A percentile compares a stretch with the other conserved stretches of the same genome.
These are phyloP conservation scores for Heteromeles arbutifolia DNA, from an alignment of 306 rosid species.

Conservation along the genomic window DNA sequence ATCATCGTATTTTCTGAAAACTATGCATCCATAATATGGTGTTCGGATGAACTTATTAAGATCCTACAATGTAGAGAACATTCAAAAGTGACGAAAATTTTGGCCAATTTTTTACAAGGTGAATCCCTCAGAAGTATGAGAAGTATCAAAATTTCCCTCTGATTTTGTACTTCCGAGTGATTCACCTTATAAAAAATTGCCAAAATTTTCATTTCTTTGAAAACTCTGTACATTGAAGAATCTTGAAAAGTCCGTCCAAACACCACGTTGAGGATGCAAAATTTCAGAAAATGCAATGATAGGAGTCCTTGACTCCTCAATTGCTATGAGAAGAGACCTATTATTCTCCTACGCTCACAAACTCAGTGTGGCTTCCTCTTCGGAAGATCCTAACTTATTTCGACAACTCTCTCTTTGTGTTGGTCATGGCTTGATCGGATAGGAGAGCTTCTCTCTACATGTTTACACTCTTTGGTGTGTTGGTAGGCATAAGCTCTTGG, in stretches of 20 bases:
- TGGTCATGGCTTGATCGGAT: no score
- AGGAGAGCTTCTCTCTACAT: no score
- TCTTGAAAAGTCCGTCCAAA: background rate
- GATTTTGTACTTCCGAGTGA: background rate
- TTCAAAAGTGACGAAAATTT: background rate
- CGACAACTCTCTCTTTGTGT: no score
- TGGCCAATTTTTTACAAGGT: background rate
- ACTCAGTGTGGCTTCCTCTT: no score
- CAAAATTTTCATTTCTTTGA: background rate
- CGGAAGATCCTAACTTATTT: no score
- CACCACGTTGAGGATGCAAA: background rate
- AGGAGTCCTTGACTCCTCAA: no score
- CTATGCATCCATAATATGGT: background rate
- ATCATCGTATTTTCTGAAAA: background rate
- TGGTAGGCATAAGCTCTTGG: no score
- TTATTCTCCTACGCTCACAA: no score
- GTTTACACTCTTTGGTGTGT: no score
- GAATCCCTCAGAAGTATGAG: constrained; percentile 21
- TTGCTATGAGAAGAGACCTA: no score
- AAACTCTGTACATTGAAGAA: background rate
- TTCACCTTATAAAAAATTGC: constrained; percentile 30
- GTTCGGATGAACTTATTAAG: background rate
- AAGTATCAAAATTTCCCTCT: no score
- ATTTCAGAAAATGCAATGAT: background rate
- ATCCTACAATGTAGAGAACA: background rate